Base-by-base conservation (phyloP, 495 filamentous ascomycete genomes). In the Penicillium turbatum region DNA sequence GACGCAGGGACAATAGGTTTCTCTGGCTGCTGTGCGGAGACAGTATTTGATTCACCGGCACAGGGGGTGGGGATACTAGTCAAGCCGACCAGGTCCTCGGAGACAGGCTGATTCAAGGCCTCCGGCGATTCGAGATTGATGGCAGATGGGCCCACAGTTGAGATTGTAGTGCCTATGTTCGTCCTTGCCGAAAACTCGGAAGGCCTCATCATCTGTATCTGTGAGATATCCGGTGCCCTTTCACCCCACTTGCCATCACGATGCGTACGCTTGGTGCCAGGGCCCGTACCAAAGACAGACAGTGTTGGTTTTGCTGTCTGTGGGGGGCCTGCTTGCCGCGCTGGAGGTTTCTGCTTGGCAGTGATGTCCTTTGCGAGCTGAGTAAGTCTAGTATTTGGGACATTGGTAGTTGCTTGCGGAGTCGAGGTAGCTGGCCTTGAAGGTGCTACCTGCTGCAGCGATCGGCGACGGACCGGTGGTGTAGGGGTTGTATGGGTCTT, bases 221-320 rank as follows among this genome's bases (percentile, higher is more conserved):
- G 54, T 40, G 53, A 69, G 19, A 71, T 60, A 48, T 84, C 75
- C 5, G 76, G 78, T 12, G 67, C 69, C 4, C 62, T 62, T 48
- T 82, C 76, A 9, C 69, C 30, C 34, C 34, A 49, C n/a, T 31
- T 47, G 5, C 11, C 47, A 5, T 39, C 27, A 19, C 43, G 43
- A 12, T 13, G 24, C 19, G 16, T 11, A 11, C 29, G 16, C 30
- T 46, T 31, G 4, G 2, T 8, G 2, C 10, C 43, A 2, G 30
- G 10, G 27, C 43, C 43, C 12, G 17, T 15, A 5, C 30, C 43
- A 34, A 34, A 46, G 3, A 13, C 17, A 34, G 29, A 46, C 4
- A 46, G 10, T 31, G 11, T 34, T 7, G 43, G 30, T 32, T 24
- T 46, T 34, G 43, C 29, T 24, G 29, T 19, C 34, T 46, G 29